Evolutionary conservation across 2,329 filamentous ascomycete genomes (phyloP), one percentile per base, ranked within the genome.

Genomic region (Botrytis galanthina): DNA sequence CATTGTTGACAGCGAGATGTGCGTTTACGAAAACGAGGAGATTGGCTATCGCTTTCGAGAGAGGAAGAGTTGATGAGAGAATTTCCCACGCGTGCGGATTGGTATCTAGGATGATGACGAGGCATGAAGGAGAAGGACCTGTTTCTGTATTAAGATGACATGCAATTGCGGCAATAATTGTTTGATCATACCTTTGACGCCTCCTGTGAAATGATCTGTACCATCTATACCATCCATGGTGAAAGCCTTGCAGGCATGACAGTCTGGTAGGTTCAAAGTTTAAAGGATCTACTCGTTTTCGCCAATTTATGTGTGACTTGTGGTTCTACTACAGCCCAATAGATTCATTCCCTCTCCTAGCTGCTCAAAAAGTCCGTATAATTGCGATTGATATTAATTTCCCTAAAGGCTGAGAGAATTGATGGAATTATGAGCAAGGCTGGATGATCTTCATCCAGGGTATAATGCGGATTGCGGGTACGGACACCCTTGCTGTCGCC

Each of bases 21-120:
- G 95, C 94, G 83, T 99, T 98, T 84, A 98, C 91, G 84, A 98
- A 98, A 85, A 99, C 92, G 80, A 98, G 91, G 76, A 98, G 88
- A 83, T 95, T 92, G 75, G 95, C 93, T 74, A 99, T 86, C 75
- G 94, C 94, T 80, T 92, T 91, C 68, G 93, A 93, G 75, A 99
- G 88, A 42, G 95, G 90, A 12, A 98, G 90, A 46, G 88, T 89
- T 73, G 89, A 84, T 75, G 91, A 86, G 62, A 98, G 88, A 74
- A 93, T 87, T 10, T 93, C 90, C 96, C 96, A 97, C 78, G 96
- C 95, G 78, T 95, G 92, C 3, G 96, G 96, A 82, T 99, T 99
- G 39, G 95, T 98, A 85, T 99, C 96, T 84, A 99, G 88, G 80
- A 99, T 87, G 79, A 99, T 91, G 78, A 94, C 92, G 70, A 98